Conservation (phyloP, 805 yeast genomes). For the Teunomyces atbi region DNA sequence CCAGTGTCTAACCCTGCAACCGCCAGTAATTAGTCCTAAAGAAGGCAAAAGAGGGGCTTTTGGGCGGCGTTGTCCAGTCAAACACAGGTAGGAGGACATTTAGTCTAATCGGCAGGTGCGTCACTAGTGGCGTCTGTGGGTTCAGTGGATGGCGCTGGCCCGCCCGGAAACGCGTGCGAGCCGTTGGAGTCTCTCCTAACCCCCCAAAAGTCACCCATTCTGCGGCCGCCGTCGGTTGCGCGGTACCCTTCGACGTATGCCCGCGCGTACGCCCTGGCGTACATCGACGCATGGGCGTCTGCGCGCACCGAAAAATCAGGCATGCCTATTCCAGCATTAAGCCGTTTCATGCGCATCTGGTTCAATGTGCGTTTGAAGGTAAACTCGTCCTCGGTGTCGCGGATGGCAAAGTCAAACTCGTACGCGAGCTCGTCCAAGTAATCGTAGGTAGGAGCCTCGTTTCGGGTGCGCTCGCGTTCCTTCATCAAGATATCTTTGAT, state of each 20-base stretch:
- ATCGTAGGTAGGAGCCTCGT: slow-evolving; percentile 1
- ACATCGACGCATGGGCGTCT: not conserved
- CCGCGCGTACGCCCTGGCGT: not conserved
- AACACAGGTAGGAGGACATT: no score
- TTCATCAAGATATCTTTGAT: not conserved
- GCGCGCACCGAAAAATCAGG: not conserved
- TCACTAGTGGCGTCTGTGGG: not conserved
- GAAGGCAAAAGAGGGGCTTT: not conserved
- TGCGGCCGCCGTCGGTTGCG: not conserved
- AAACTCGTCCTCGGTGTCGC: not conserved
- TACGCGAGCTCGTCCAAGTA: slow-evolving; percentile 1
- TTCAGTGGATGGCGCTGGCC: not conserved
- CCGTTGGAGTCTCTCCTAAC: not conserved
- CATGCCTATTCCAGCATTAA: not conserved
- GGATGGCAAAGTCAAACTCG: slow-evolving; percentile 1
- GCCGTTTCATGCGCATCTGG: not conserved
- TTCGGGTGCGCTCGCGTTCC: not conserved
- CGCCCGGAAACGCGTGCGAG: not conserved
- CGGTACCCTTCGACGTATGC: not conserved
- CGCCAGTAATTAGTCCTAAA: not conserved
- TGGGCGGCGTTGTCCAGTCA: not conserved
- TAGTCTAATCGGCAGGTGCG: not conserved
- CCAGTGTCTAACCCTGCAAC: not conserved
- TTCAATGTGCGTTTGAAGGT: not conserved
- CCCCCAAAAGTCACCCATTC: not conserved